Evolutionary conservation across 192 early-diverging fungal genomes (phyloP).

Genomic region (Mortierella alpina): DNA sequence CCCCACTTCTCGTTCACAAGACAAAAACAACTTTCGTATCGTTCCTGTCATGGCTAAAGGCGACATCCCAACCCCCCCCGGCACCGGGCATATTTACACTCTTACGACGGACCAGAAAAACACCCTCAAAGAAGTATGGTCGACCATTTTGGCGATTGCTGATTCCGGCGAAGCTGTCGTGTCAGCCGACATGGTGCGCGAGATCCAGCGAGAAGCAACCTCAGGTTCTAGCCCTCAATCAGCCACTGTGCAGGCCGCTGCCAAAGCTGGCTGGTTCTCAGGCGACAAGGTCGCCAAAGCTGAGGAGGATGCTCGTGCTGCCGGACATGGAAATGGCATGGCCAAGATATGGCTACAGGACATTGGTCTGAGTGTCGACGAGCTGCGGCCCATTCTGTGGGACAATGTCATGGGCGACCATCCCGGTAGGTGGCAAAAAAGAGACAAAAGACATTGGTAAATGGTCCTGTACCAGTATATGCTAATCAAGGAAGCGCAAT

Average conservation of each 20-base stretch:
- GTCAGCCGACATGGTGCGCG: conserved; percentile 8
- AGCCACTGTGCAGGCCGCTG: conserved; percentile 23
- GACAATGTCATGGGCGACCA: conserved; percentile 48
- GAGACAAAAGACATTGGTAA: neutral
- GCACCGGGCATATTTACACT: conserved; percentile 59
- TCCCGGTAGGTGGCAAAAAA: conserved; percentile 21
- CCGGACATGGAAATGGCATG: conserved; percentile 29
- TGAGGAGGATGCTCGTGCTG: conserved; percentile 25
- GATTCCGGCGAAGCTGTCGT: conserved; percentile 27
- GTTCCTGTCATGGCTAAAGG: conserved; percentile 27
- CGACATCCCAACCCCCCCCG: conserved; percentile 31
- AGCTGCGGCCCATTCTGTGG: conserved; percentile 40
- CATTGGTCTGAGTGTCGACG: conserved; percentile 28
- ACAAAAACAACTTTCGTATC: too few relatives aligned
- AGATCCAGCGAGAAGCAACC: conserved; percentile 24
- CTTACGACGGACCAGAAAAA: conserved; percentile 58
- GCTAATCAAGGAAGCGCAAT: neutral
- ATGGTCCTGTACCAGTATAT: neutral
- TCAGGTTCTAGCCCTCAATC: conserved; percentile 3
- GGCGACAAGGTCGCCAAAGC: conserved; percentile 25
- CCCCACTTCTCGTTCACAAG: too few relatives aligned
- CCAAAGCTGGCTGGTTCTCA: conserved; percentile 44
- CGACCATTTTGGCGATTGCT: conserved; percentile 50
- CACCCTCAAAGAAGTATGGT: conserved; percentile 63
- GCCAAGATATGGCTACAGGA: conserved; percentile 34